Evolutionary conservation across 768 basidiomycete genomes (phyloP).

Genomic region (Kwoniella bestiolae): DNA sequence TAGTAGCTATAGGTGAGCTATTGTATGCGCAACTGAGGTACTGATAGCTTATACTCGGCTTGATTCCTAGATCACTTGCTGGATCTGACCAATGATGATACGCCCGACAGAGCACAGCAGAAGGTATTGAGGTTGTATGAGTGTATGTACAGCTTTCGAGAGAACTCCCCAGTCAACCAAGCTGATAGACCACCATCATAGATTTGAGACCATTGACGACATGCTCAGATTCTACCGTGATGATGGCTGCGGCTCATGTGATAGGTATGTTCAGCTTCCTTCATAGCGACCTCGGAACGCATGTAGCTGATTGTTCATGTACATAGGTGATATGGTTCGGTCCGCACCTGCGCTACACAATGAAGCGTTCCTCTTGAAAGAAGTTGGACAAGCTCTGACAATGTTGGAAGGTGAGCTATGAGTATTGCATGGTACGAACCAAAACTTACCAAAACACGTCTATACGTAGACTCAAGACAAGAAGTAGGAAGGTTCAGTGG

Average conservation of each 20-base stretch:
- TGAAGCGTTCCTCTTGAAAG: constrained; percentile 85
- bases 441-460: neutral
- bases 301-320: neutral
- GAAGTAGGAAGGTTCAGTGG: constrained; percentile 90
- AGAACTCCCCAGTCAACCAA: too few relatives aligned
- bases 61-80: constrained; percentile 39
- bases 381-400: constrained; percentile 81
- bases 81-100: constrained; percentile 44
- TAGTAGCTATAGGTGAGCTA: constrained; percentile 45
- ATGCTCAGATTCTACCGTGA: constrained; percentile 86
- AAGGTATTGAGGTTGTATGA: constrained; percentile 48
- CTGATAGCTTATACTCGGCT: too few relatives aligned
- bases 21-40: neutral
- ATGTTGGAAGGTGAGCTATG: constrained; percentile 62
- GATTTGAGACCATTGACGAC: constrained; percentile 89
- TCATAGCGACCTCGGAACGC: neutral
- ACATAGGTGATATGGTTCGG: constrained; percentile 69
- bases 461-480: constrained; percentile 66
- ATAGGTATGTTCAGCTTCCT: constrained; percentile 59
- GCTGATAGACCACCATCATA: constrained; percentile 58
- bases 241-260: constrained; percentile 92
- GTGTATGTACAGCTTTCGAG: constrained; percentile 36
- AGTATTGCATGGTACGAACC: neutral
- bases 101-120: constrained; percentile 44
- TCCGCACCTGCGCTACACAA: constrained; percentile 82